These are phyloP conservation scores for Miscanthus lutarioriparius DNA, from an alignment of 176 grass and related monocot species.

Conservation along the genomic window DNA sequence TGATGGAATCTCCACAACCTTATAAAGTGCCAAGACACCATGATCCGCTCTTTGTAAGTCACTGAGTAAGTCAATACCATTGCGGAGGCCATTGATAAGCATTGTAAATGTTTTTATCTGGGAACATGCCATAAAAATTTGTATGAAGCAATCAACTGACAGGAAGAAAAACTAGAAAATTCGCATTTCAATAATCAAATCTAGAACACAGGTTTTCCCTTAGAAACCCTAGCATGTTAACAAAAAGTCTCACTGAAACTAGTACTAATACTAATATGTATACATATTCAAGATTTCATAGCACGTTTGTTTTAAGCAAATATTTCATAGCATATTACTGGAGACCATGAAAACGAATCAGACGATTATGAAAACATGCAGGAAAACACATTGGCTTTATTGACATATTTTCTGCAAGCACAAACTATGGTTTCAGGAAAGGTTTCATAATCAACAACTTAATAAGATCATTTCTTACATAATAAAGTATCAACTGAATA, in stretches of 20 bases:
- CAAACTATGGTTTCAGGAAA: background rate
- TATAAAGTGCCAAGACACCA: constrained; percentile 59
- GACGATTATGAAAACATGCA: background rate
- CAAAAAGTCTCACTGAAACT: background rate
- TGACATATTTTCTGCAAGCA: background rate
- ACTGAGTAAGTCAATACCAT: constrained; percentile 72
- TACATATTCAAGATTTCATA: background rate
- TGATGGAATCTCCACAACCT: constrained; percentile 63
- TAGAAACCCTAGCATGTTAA: background rate
- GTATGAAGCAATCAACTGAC: background rate
- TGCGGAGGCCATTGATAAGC: constrained; percentile 78
- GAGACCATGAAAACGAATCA: background rate
- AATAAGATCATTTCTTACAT: background rate
- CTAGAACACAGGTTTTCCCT: background rate
- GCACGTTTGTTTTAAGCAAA: background rate
- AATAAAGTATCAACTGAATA: background rate
- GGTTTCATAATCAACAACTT: constrained; percentile 4
- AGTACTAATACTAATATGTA: background rate
- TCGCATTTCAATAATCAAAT: background rate
- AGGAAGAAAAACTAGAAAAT: constrained; percentile 15
- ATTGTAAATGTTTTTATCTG: constrained; percentile 85
- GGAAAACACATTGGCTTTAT: background rate
- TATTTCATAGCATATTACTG: background rate
- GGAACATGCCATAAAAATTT: constrained; percentile 38
- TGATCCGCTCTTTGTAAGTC: constrained; percentile 63